Evolutionary conservation across 345 rosid genomes (phyloP).

Genomic region (Cardamine resedifolia): DNA sequence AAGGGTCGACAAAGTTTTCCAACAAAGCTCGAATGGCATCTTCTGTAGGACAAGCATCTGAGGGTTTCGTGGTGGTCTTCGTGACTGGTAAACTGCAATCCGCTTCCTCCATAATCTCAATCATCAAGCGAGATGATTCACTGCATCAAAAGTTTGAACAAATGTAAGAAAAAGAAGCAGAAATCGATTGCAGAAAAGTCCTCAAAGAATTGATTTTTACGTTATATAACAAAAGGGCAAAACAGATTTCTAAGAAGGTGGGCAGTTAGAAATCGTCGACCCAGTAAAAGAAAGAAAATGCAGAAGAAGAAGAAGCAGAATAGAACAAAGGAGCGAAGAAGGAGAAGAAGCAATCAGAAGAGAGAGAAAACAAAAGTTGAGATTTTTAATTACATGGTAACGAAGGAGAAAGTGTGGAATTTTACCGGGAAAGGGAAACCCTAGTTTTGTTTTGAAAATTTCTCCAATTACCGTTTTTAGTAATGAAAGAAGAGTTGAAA

Average conservation of each 20-base stretch:
- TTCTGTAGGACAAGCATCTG: conserved; percentile 57
- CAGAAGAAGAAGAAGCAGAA: not conserved
- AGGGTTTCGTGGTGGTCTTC: conserved; percentile 32
- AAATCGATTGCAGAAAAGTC: not conserved
- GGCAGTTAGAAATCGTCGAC: not conserved
- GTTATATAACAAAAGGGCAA: not conserved
- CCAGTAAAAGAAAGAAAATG: not conserved
- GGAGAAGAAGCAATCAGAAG: not conserved
- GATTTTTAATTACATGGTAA: not conserved
- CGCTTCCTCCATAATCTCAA: conserved; percentile 15
- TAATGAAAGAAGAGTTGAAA: conserved; percentile 5
- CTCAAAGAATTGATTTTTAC: not conserved
- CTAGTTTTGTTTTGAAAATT: not conserved
- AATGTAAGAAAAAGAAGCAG: not conserved
- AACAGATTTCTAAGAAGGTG: too few species aligned
- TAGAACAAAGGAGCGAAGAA: not conserved
- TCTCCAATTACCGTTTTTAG: conserved; percentile 11
- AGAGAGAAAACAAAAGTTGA: not conserved
- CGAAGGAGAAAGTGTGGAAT: conserved; percentile 5
- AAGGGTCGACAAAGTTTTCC: conserved; percentile 67
- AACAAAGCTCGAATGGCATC: conserved; percentile 62
- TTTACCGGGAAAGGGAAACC: conserved; percentile 31
- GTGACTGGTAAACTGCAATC: not conserved
- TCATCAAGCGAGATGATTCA: not conserved
- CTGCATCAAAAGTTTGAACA: not conserved